Base-by-base conservation (phyloP, 768 basidiomycete species). In the Phanerochaete carnosa region DNA sequence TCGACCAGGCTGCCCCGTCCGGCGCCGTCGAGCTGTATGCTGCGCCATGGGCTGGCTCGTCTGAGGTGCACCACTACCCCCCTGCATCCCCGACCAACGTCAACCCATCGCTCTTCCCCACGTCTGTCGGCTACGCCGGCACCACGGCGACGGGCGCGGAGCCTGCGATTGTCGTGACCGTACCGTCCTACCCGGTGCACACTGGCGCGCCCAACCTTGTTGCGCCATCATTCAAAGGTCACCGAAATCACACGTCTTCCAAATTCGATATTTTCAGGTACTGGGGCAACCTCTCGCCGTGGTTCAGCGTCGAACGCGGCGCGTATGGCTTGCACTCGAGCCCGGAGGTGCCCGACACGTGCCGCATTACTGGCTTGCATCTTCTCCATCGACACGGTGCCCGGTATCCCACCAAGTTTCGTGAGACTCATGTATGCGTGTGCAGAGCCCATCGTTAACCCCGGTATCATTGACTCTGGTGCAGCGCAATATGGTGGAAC, bases 271-370 rank as follows among this genome's bases (percentile, higher is more conserved):
- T 94, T 46, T 85, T 93, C 73, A 83, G 79, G 69, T 81, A 84
- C 46, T 94, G 92, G 92, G 92, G 92, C 0, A 94, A 93, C 68
- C 72, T 92, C 45, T 88, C 88, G 1, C 92, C 92, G 12, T 94
- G 92, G 92, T 94, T 87, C 71, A 90, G 87, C 64, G 85, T 91
- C n/a, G 77, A 78, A 19, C 77, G 75, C 46, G 81, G 78, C 11
- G 76, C 82, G 1, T 94, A 92, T 72, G 92, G 92, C 0, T 62
- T 93, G 12, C 82, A 92, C 65, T 87, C 90, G 0, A 79, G 79
- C 3, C 86, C 90, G 0, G 87, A 84, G 37, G 79, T 84, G 1
- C 92, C 92, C 4, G 78, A 85, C 23, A 84, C 79, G 3, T 94
- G 92, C 69, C 75, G 78, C 15, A 73, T 94, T 35, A 90, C 86